Percentiles rank a stretch among this genome's conserved stretches.
Conservation (phyloP, 176 grass and related monocot genomes). For the Carex myosuroides region DNA sequence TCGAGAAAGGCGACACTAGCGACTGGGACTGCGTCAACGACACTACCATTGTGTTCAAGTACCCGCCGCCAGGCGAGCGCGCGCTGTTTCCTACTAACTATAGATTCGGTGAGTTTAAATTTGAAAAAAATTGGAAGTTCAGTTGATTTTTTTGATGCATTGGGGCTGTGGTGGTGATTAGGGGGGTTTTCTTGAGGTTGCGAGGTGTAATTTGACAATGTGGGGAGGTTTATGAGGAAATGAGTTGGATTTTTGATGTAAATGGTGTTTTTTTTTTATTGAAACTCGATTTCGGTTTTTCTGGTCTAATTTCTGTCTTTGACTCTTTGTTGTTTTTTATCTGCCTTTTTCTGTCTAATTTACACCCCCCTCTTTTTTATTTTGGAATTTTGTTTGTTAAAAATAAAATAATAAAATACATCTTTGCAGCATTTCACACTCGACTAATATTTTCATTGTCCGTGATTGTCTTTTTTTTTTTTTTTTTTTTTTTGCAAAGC, state of each 20-base stretch:
- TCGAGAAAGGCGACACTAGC: constrained; percentile 45
- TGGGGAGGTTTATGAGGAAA: constrained; percentile 6
- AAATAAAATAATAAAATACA: neutral
- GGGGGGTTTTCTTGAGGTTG: neutral
- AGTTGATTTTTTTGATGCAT: neutral
- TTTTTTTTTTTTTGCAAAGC: neutral
- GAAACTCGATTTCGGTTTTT: neutral
- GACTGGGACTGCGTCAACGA: constrained; percentile 68
- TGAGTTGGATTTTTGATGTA: neutral
- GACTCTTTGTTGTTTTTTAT: constrained; percentile 2
- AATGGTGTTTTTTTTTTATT: neutral
- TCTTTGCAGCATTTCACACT: neutral
- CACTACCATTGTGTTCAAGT: constrained; percentile 63
- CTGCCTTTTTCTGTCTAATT: neutral
- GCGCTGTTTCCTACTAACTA: constrained; percentile 53
- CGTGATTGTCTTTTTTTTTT: neutral
- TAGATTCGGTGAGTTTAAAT: constrained; percentile 60
- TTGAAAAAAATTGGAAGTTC: neutral
- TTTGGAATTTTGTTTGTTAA: neutral
- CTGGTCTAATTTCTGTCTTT: neutral
- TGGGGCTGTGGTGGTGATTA: neutral
- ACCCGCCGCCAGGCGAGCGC: constrained; percentile 47
- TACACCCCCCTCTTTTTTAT: neutral
- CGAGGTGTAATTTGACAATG: constrained; percentile 10
- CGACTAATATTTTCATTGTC: neutral